A percentile compares a stretch with the other conserved stretches of the same genome.
These are phyloP conservation scores for Schrenkiella parvula DNA, from an alignment of 345 rosid species.

Conservation along the genomic window DNA sequence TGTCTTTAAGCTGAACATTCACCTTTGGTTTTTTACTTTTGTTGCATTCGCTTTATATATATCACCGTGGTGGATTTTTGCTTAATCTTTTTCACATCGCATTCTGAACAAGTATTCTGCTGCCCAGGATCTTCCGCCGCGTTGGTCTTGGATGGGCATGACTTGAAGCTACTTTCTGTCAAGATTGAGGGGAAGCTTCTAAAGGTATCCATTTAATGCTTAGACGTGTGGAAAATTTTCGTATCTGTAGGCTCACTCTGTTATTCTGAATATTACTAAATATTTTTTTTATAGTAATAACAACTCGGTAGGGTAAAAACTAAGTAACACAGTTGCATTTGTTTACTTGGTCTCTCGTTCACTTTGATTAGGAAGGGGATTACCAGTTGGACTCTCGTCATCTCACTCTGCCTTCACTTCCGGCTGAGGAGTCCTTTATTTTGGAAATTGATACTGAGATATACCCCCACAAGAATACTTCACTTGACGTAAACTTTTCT, in stretches of 20 bases:
- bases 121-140: conserved; percentile 63
- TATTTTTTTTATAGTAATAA: not conserved
- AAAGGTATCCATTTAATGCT: conserved; percentile 46
- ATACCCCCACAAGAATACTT: conserved; percentile 86
- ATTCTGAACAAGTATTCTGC: conserved; percentile 17
- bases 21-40: not conserved
- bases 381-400: conserved; percentile 60
- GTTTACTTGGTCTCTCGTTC: not conserved
- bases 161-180: conserved; percentile 67
- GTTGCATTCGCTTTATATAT: not conserved
- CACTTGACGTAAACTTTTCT: conserved; percentile 57
- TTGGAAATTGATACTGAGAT: conserved; percentile 83
- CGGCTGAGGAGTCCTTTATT: conserved; percentile 52
- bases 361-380: conserved; percentile 54
- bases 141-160: conserved; percentile 80
- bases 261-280: not conserved
- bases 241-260: not conserved
- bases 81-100: not conserved
- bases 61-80: not conserved
- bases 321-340: not conserved
- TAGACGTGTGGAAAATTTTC: not conserved
- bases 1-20: not conserved
- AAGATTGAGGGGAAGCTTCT: conserved; percentile 65
- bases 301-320: not conserved
- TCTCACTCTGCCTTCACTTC: conserved; percentile 65